Evolutionary conservation across 495 filamentous ascomycete species (phyloP).

Genomic region (Cercophora newfieldiana): DNA sequence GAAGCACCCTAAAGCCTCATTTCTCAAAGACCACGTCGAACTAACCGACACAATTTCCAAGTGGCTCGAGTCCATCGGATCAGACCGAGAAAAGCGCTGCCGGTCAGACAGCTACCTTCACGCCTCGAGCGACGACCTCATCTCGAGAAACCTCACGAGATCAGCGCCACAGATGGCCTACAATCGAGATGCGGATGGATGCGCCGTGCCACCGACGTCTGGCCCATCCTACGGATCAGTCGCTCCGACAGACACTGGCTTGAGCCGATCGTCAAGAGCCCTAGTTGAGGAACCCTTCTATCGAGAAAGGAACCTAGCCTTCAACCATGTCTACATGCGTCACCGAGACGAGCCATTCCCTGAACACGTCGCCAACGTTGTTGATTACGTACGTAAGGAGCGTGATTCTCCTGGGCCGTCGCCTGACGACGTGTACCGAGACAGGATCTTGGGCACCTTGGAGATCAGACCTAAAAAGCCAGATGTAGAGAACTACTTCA

Average conservation of each 20-base stretch:
- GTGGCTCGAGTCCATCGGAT: slow-evolving; percentile 9
- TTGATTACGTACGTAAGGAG: no score
- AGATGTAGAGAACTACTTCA: slow-evolving; percentile 24
- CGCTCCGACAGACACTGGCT: slow-evolving; percentile 1
- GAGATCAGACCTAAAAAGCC: slow-evolving; percentile 15
- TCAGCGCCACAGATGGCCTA: slow-evolving; percentile 5
- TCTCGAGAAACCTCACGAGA: no score
- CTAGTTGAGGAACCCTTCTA: slow-evolving; percentile 25
- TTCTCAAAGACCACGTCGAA: slow-evolving; percentile 1
- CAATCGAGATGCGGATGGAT: slow-evolving; percentile 8
- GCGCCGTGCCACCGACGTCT: no score
- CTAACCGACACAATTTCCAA: slow-evolving; percentile 8
- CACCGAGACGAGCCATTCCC: slow-evolving; percentile 12
- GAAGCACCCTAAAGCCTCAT: no score
- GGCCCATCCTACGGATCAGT: no score
- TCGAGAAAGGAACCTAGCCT: slow-evolving; percentile 21
- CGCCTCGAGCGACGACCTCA: no score
- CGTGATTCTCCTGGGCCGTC: no score
- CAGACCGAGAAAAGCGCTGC: no score
- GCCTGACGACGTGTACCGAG: no score
- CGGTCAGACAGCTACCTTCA: no score
- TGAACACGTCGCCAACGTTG: no score
- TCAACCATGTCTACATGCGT: slow-evolving; percentile 25
- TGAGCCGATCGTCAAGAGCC: slow-evolving; percentile 4
- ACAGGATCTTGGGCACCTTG: no score